Evolutionary conservation across 1,284 basidiomycete genomes (phyloP), one percentile per base, ranked within the genome.

Genomic region (Sanguinoderma infundibulare): DNA sequence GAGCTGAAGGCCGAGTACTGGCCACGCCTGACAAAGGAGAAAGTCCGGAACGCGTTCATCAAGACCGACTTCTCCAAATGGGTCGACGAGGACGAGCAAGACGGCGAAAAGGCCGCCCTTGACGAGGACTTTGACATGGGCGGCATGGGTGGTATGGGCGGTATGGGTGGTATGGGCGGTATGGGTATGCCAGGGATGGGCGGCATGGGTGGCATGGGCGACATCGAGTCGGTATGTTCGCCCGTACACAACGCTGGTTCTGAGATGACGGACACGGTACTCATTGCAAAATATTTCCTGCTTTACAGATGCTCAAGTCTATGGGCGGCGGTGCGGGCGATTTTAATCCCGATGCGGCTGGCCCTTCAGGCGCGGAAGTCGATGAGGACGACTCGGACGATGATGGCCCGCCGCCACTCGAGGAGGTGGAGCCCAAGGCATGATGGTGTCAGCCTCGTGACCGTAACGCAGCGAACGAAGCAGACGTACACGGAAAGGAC

Each of bases 71-170:
- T 96, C 75, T 81, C 82, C 71, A 96, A 92, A 78, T 98, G 95
- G 95, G 91, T 92, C 54, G 95, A 97, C 73, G 95, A 98, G 80
- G 95, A 98, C 73, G 95, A 98, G 76, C 95, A 98, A 79, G 91
- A 94, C 35, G 90, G 81, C 53, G 81, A 77, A 20, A 67, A 67
- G 5, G 71, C 71, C 8, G 75, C 72, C 44, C 63, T 78, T 0
- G 82, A 83, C 9, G 84, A 84, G 0, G 83, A 83, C 9, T 59
- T 75, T 36, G 77, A 75, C 57, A 72, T 74, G 71, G 77, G 73
- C 20, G 82, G 77, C 8, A 79, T 83, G 73, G 78, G 77, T 17
- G 80, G 78, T 30, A 75, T 79, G 72, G 75, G 77, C 20, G 82
- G 80, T 10, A 82, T 84, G 80, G 78, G 75, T 2, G 83, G 82